Conservation (phyloP, 495 filamentous ascomycete species). For the Emericellopsis terricola region DNA sequence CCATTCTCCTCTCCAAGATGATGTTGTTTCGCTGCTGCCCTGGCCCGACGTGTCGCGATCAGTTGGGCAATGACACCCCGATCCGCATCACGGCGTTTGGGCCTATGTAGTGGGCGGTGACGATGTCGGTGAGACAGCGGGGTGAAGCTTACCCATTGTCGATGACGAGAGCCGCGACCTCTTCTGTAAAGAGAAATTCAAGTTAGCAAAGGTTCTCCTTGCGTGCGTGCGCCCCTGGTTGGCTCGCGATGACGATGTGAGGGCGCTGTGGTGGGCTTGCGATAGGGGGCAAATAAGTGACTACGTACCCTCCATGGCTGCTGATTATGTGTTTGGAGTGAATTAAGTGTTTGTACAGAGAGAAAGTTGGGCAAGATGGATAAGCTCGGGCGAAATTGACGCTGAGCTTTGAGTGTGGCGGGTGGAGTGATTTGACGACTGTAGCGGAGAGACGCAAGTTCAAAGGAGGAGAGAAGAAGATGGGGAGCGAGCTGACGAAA, state of each 20-base stretch:
- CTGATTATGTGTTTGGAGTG: constrained; percentile 21
- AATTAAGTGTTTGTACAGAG: constrained; percentile 16
- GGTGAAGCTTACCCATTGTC: constrained; percentile 91
- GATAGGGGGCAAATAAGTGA: constrained; percentile 2
- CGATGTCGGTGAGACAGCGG: constrained; percentile 15
- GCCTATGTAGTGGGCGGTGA: constrained; percentile 7
- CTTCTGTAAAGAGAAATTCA: constrained; percentile 47
- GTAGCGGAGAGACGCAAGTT: too few species aligned
- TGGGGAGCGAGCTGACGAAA: too few species aligned
- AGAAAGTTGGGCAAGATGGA: too few species aligned
- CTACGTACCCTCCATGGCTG: constrained; percentile 33
- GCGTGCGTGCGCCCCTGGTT: constrained; percentile 1
- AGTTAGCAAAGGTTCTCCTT: constrained; percentile 30
- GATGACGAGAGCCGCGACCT: constrained; percentile 99
- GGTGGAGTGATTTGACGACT: too few species aligned
- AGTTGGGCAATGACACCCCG: too few species aligned
- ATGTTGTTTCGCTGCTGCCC: constrained; percentile 3
- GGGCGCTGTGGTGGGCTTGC: constrained; percentile 5
- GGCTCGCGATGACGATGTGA: constrained; percentile 3
- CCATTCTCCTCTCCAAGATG: constrained; percentile 2
- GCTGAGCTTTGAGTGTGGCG: too few species aligned
- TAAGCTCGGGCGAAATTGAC: too few species aligned
- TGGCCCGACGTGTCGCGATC: too few species aligned
- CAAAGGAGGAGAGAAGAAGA: too few species aligned
- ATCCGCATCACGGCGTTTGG: too few species aligned